Base-by-base conservation (phyloP, 371 early-diverging fungal species). In the Catenaria anguillulae region DNA sequence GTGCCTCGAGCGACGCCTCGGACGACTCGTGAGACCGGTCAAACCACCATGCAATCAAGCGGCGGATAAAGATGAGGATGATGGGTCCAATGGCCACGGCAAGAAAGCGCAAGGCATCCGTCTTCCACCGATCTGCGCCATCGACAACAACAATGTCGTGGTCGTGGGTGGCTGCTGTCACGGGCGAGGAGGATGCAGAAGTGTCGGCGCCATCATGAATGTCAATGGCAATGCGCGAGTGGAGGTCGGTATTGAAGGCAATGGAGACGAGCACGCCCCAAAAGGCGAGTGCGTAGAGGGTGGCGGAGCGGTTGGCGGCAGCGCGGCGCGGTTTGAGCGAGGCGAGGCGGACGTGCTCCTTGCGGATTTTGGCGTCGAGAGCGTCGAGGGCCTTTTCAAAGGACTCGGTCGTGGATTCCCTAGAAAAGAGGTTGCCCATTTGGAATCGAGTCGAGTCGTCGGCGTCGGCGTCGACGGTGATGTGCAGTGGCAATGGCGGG, bases 311-410 rank as follows among this genome's bases (percentile, higher is more conserved):
- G 8, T 12, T 15, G 13, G 26, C 29, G 29, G 4, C 4, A 13
- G 26, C 4, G 29, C 31, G 29, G 52, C 52, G 52, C 31, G 52
- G 31, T 10, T 29, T 26, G 29, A 29, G 13, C 6, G 24, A 26
- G 29, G 52, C 29, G 29, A 50, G 29, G 15, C 26, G 31, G 52
- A 50, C 19, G 29, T 50, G 26, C 15, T 29, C 52, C 29, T 24
- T 29, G 52, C 52, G 52, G 52, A 50, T 50, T 10, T 29, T 15
- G 29, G 52, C 52, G 52, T 50, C 52, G 52, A 50, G 10, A 8
- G 26, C 31, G 52, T 26, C 52, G 29, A 50, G 52, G 21, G 52
- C 52, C 52, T 50, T 50, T 50, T 50, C 52, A 19, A 50, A 50
- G 15, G 52, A 50, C 29, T 50, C 52, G 29, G 52, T 29, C 31